Conservation (phyloP, 345 rosid species). For the Euclidium syriacum region DNA sequence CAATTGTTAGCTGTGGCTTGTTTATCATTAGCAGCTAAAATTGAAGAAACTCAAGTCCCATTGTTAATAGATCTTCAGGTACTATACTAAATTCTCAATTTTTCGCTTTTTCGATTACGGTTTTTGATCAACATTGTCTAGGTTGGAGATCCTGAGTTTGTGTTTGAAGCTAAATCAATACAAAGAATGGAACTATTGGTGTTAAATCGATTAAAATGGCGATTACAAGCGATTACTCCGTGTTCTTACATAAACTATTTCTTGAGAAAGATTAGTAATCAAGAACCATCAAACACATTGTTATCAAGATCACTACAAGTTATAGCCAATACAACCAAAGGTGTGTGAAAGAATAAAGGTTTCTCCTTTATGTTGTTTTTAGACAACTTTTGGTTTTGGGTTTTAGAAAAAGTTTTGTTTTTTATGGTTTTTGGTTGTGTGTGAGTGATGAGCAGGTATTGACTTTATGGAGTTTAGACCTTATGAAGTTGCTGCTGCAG, state of each 20-base stretch:
- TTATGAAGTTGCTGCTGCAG: slow-evolving; percentile 76
- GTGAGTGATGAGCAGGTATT: slow-evolving; percentile 48
- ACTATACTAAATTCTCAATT: neutral
- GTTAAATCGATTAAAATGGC: slow-evolving; percentile 59
- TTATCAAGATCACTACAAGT: slow-evolving; percentile 49
- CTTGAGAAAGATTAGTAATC: slow-evolving; percentile 39
- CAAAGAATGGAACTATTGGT: slow-evolving; percentile 75
- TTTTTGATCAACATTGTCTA: slow-evolving; percentile 14
- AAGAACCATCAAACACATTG: slow-evolving; percentile 34
- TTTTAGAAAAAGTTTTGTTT: neutral
- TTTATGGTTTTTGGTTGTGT: slow-evolving; percentile 22
- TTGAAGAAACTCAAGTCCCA: slow-evolving; percentile 65
- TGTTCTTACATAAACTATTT: slow-evolving; percentile 52
- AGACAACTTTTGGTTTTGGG: slow-evolving; percentile 6
- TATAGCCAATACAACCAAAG: slow-evolving; percentile 55
- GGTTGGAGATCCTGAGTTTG: slow-evolving; percentile 48
- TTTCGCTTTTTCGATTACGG: neutral
- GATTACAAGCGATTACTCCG: slow-evolving; percentile 52
- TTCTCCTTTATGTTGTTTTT: slow-evolving; percentile 8
- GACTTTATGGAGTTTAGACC: slow-evolving; percentile 81
- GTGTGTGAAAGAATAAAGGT: slow-evolving; percentile 39
- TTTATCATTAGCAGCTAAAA: slow-evolving; percentile 69
- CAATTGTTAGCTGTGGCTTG: slow-evolving; percentile 69
- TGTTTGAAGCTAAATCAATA: slow-evolving; percentile 51
- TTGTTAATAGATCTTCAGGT: slow-evolving; percentile 66